Evolutionary conservation across 2,329 filamentous ascomycete species (phyloP), one percentile per base, ranked within the genome.

Genomic region (Fusarium brevicatenulatum): DNA sequence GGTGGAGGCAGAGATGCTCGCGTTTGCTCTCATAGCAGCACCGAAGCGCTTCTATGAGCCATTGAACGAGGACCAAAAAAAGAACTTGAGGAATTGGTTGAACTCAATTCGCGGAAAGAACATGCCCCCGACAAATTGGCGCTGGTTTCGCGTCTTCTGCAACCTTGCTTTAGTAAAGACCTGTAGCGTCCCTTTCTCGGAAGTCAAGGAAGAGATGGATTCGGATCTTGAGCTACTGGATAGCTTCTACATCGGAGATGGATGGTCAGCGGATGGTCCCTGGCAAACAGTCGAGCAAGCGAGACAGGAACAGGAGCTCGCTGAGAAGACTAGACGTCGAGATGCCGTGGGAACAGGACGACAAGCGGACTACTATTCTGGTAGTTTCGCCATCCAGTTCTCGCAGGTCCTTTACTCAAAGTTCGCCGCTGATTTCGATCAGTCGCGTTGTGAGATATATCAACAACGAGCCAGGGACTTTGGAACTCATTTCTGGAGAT

Each of bases 331-430:
- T 0, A 73, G 76, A 0, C 70, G 78, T 15, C 67, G 75, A 34
- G 78, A 80, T 23, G 44, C 50, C 0, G 56, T 78, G 2, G 75
- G 76, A 2, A 53, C 71, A 0, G 79, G 81, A 4, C 43, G 81
- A 9, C 86, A 88, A 50, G 85, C 82, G 0, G 86, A 88, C 57
- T 87, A 88, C 72, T 88, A 88, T 61, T 87, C 86, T 2, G 86
- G 86, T 0, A 88, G 86, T 50, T 88, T 88, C 61, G 86, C 86
- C 0, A 86, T 88, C 13, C 86, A 88, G 61, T 88, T 87, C 39
- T 83, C 81, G 4, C 86, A 88, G 64, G 75, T 88, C 6, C 76
- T 87, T 0, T 88, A 85, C 66, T 78, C 81, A 1, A 83, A 82
- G 12, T 84, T 85, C 66, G 85, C 84, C 0, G 65, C 71, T 1